phyloP scores from a whole-genome alignment of 1,284 basidiomycete genomes.

The Fomitopsis schrenkii region DNA sequence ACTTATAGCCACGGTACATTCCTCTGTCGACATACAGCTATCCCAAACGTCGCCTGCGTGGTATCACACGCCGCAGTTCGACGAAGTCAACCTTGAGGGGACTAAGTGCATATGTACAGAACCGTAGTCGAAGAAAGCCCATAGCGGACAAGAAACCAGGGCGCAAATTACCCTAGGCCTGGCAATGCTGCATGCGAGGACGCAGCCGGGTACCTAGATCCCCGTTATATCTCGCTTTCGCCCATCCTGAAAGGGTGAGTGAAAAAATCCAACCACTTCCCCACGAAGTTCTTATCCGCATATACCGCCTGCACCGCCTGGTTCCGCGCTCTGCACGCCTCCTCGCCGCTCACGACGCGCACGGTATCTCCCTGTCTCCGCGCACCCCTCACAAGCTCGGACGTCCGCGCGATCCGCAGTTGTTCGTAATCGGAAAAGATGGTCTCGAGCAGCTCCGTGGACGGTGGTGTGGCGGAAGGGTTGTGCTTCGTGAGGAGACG shows the following conservation, averaged over 20 bases:
- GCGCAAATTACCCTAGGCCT: no score
- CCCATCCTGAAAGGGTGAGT: background rate
- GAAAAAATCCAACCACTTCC: background rate
- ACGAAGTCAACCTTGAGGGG: no score
- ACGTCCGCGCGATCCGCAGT: constrained; percentile 28
- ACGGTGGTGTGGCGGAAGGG: constrained; percentile 22
- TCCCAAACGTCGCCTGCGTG: no score
- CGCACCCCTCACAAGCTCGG: constrained; percentile 34
- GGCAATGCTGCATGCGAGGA: no score
- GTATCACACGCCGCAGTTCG: no score
- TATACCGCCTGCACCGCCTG: constrained; percentile 12
- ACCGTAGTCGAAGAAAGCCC: no score
- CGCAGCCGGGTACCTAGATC: background rate
- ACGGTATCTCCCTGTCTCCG: constrained; percentile 30
- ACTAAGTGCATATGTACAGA: no score
- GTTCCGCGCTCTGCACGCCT: constrained; percentile 32
- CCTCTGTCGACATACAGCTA: no score
- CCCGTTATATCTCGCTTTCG: background rate
- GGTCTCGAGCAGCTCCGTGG: constrained; percentile 25
- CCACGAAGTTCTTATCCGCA: constrained; percentile 15
- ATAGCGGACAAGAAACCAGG: no score
- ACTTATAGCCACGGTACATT: no score
- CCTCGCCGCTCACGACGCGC: constrained; percentile 32
- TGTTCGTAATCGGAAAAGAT: constrained; percentile 30
- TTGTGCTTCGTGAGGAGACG: constrained; percentile 33